Base-by-base conservation (phyloP, 2,329 filamentous ascomycete genomes). In the Lecanicillium sp. region DNA sequence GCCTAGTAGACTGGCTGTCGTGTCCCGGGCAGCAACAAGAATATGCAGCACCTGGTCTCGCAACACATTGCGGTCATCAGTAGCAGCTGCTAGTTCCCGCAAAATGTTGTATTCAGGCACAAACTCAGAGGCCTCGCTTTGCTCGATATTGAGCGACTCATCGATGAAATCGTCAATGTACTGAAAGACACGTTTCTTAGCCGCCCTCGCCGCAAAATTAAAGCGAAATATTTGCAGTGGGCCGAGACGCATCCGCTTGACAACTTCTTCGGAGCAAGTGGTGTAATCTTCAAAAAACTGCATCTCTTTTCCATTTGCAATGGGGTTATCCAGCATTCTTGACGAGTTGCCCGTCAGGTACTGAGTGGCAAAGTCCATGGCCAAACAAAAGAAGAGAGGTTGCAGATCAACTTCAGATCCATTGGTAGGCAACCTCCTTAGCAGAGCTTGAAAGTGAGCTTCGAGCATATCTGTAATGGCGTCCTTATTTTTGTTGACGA, bases 271-370 rank as follows among this genome's bases (percentile, higher is more conserved):
- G 44, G 58, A 39, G 54, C 54, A 18, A 57, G 50, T 32, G 46
- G 57, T 54, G 44, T 62, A 62, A 25, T 61, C 57, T 3, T 57
- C 47, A 31, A 67, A 66, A 3, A 54, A 53, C 9, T 56, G 43
- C 6, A 51, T 50, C 40, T 64, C 62, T 7, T 43, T 43, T 2
- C 39, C 40, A 14, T 47, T 40, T 12, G 40, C 30, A 13, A 37
- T 33, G 18, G 33, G 45, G 27, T 33, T 37, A 40, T 34, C 44
- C 29, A 53, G 37, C 17, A 38, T 44, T 18, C 43, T 36, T 9
- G 46, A 41, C 13, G 64, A 68, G 44, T 74, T 61, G 12, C 76
- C 74, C 36, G 79, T 76, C 2, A 80, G 56, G 43, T 79, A 74
- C 32, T 74, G 69, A 0, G 73, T 79, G 0, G 73, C 68, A 44